Conservation (phyloP, 805 yeast species). For the Blastobotrys robertii region DNA sequence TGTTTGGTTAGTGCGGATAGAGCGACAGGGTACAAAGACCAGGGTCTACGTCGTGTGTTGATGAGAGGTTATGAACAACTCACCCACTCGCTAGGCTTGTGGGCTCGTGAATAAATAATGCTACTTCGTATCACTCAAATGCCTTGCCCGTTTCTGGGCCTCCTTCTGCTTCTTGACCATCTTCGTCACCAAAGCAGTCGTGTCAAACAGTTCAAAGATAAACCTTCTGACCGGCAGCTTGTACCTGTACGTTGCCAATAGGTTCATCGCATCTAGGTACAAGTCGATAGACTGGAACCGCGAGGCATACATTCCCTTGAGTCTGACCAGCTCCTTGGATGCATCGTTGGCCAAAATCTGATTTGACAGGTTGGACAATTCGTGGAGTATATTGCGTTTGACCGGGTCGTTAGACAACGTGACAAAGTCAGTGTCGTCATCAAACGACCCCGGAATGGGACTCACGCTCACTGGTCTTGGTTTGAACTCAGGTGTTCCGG, state of each 20-base stretch:
- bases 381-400: conserved; percentile 17
- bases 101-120: too few relatives aligned
- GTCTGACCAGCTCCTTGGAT: conserved; percentile 43
- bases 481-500: too few relatives aligned
- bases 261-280: conserved; percentile 41
- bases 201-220: conserved; percentile 54
- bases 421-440: conserved; percentile 12
- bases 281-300: conserved; percentile 47
- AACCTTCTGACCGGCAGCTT: conserved; percentile 54
- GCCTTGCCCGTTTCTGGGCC: conserved; percentile 11
- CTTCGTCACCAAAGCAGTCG: conserved; percentile 42
- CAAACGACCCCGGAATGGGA: too few relatives aligned
- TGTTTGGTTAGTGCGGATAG: too few relatives aligned
- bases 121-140: not conserved
- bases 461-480: too few relatives aligned
- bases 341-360: conserved; percentile 45
- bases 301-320: conserved; percentile 42
- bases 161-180: conserved; percentile 27
- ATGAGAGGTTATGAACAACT: not conserved
- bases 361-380: conserved; percentile 48
- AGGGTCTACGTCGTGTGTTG: not conserved
- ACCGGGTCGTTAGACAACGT: conserved; percentile 13
- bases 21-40: too few relatives aligned
- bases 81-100: not conserved
- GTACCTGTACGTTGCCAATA: conserved; percentile 48